Base-by-base conservation (phyloP, 2,329 filamentous ascomycete genomes). In the Diaporthe batatas region DNA sequence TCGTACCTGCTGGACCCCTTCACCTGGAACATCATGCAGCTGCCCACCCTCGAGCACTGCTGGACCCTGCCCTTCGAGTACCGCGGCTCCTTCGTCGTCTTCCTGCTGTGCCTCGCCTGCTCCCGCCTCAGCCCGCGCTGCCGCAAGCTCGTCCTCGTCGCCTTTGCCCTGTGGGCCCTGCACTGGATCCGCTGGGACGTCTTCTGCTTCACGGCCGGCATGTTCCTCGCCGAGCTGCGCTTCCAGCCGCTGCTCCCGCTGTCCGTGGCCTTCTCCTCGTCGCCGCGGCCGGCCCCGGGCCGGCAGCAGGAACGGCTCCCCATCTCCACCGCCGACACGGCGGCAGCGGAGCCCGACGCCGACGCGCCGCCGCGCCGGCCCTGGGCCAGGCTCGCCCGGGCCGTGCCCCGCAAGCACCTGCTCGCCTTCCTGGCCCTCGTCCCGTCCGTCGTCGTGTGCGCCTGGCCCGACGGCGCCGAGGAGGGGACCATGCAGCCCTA, bases 21-120 rank as follows among this genome's bases (percentile, higher is more conserved):
- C 36, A 58, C 70, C 42, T 69, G 58, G 36, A 11, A 7, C 3
- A n/a, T 29, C 11, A 11, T 55, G 16, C 67, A 73, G 44, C 47
- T 32, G 14, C 2, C 47, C 21, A 34, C 47, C 11, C 39, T 58
- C 58, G 67, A 42, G 18, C 80, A 80, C 44, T 74, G 79, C 11
- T 82, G 80, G 80, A 81, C 80, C n/a, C 80, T 82, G 29, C 79
- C 80, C 4, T 75, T 77, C 8, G 80, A 82, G 73, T 79, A 80
- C 67, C 73, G 75, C 44, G 77, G 77, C 73, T 80, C 79, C 1
- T 70, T 81, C 70, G 54, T 79, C 25, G 76, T 80, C n/a, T 81
- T 79, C 74, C 39, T 80, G 1, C 72, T 76, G 29, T 74, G 79
- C 42, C 62, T 79, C 49, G 79, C 72, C 14, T 64, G 42, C 59